phyloP scores from a whole-genome alignment of 2,329 filamentous ascomycete genomes.

The Arthrobotrys musiformis region DNA sequence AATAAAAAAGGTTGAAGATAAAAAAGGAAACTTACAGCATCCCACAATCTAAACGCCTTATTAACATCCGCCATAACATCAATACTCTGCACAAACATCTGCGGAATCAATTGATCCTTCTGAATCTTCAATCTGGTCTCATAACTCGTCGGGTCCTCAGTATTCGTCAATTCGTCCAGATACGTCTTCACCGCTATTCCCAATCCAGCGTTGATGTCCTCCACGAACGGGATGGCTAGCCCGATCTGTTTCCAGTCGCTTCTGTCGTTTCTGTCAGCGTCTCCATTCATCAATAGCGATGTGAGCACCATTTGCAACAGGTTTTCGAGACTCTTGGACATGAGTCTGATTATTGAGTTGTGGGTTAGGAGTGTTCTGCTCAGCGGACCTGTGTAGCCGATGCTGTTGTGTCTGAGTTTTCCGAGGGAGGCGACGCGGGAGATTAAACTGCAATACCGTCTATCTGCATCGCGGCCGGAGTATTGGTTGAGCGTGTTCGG shows the following conservation, averaged over 20 bases:
- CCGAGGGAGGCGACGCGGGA: slow-evolving; percentile 86
- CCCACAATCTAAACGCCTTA: slow-evolving; percentile 73
- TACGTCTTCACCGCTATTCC: slow-evolving; percentile 84
- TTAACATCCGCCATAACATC: slow-evolving; percentile 71
- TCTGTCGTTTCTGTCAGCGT: slow-evolving; percentile 75
- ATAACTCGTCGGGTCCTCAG: slow-evolving; percentile 67
- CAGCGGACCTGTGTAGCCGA: slow-evolving; percentile 93
- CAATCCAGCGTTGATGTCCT: slow-evolving; percentile 78
- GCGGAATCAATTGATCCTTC: slow-evolving; percentile 69
- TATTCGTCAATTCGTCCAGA: slow-evolving; percentile 75
- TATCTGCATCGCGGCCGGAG: slow-evolving; percentile 74
- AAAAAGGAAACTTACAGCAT: slow-evolving; percentile 68
- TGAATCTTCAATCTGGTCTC: slow-evolving; percentile 68
- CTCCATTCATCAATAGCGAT: slow-evolving; percentile 82
- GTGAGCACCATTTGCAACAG: slow-evolving; percentile 83
- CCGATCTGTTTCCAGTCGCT: slow-evolving; percentile 72
- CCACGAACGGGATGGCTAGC: slow-evolving; percentile 75
- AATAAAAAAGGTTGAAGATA: slow-evolving; percentile 7
- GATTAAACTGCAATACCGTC: slow-evolving; percentile 80
- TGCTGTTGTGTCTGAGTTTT: slow-evolving; percentile 81
- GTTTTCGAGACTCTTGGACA: slow-evolving; percentile 82
- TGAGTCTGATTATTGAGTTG: slow-evolving; percentile 81
- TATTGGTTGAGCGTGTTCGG: slow-evolving; percentile 66
- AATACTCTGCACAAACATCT: slow-evolving; percentile 64
- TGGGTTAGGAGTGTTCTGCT: slow-evolving; percentile 90